A percentile compares a stretch with the other conserved stretches of the same genome.
phyloP scores from a whole-genome alignment of 495 filamentous ascomycete species.

The Hypoxylon cercidicola region DNA sequence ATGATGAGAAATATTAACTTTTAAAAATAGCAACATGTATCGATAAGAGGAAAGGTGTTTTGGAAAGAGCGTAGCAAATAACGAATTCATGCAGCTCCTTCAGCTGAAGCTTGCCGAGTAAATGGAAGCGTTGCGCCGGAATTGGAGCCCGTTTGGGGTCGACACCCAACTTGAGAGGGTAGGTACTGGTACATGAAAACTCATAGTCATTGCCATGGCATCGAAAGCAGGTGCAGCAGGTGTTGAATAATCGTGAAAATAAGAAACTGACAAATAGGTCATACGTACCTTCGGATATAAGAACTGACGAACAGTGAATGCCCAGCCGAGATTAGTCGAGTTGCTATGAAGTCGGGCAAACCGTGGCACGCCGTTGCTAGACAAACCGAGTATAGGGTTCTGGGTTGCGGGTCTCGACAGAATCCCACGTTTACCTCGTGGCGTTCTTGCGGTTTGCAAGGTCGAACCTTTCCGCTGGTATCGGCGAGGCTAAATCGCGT shows the following conservation, averaged over 20 bases:
- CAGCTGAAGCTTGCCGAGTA: conserved; percentile 34
- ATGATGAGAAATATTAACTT: conserved; percentile 30
- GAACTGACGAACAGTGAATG: conserved; percentile 5
- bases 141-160: conserved; percentile 4
- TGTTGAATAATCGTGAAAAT: not conserved
- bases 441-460: conserved; percentile 38
- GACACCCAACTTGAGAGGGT: no score
- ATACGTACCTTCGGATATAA: conserved; percentile 24
- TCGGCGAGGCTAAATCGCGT: conserved; percentile 36
- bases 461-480: conserved; percentile 41
- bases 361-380: conserved; percentile 10
- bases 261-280: conserved; percentile 3
- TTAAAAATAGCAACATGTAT: conserved; percentile 40
- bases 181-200: no score
- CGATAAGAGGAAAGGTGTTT: conserved; percentile 17
- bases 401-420: conserved; percentile 33
- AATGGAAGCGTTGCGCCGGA: conserved; percentile 7
- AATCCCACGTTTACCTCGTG: conserved; percentile 38
- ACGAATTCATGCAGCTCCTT: conserved; percentile 38
- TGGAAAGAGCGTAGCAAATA: conserved; percentile 13
- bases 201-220: no score
- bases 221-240: no score
- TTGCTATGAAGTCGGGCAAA: not conserved
- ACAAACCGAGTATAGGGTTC: conserved; percentile 18
- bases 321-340: no score